These are phyloP conservation scores for Straminergon stramineum DNA, from an alignment of 225 moss, liverwort and hornwort species.

Conservation along the genomic window DNA sequence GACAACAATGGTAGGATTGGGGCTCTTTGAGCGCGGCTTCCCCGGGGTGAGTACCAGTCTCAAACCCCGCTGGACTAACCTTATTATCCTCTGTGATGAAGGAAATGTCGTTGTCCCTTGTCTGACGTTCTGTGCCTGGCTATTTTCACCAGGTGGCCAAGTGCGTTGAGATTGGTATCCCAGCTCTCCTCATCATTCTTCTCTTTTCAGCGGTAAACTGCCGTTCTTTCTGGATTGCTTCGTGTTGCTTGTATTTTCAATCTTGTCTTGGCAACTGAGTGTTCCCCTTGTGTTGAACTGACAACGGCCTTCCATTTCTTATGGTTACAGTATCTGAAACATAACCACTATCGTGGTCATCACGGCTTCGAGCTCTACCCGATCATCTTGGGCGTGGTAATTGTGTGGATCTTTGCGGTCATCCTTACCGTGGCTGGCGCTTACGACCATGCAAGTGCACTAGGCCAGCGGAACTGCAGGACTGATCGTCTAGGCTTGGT, in stretches of 20 bases:
- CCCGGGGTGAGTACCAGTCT: slow-evolving; percentile 31
- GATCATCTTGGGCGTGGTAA: slow-evolving; percentile 25
- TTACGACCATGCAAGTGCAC: slow-evolving; percentile 52
- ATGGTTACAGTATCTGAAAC: slow-evolving; percentile 42
- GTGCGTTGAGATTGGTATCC: slow-evolving; percentile 79
- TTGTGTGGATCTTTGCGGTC: slow-evolving; percentile 61
- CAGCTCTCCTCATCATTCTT: slow-evolving; percentile 56
- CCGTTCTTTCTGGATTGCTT: background rate
- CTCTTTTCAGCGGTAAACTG: slow-evolving; percentile 46
- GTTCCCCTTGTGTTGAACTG: background rate
- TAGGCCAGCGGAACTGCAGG: slow-evolving; percentile 60
- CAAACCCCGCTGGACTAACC: background rate
- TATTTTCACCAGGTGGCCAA: slow-evolving; percentile 44
- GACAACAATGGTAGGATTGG: slow-evolving; percentile 58
- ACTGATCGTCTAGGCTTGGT: slow-evolving; percentile 62
- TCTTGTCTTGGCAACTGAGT: background rate
- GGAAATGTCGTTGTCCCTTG: background rate
- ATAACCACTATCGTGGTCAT: slow-evolving; percentile 12
- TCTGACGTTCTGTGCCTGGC: background rate
- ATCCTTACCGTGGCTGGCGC: slow-evolving; percentile 73
- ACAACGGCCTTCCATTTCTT: background rate
- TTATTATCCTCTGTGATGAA: no score
- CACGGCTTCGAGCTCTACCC: slow-evolving; percentile 72
- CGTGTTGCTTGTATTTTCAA: no score
- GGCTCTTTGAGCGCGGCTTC: slow-evolving; percentile 63